Conservation (phyloP, 441 rosid genomes). For the Viola pubescens region DNA sequence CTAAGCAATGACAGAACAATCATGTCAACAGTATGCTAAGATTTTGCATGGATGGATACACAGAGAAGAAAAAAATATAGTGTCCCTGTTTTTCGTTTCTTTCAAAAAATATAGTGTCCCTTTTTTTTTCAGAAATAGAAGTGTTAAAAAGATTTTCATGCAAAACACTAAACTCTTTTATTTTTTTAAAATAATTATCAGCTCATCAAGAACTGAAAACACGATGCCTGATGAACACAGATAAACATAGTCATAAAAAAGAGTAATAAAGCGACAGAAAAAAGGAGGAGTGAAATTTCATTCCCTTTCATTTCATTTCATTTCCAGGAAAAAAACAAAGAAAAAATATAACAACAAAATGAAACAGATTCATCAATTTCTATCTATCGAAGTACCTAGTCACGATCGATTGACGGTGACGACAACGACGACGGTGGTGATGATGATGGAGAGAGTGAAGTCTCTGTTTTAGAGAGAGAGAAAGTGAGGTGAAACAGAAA, state of each 20-base stretch:
- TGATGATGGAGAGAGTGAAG: not conserved
- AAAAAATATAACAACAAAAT: not conserved
- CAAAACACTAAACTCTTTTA: not conserved
- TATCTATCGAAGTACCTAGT: constrained; percentile 12
- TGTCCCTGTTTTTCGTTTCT: too few species aligned
- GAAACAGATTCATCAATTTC: not conserved
- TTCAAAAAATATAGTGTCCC: too few species aligned
- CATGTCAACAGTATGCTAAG: not conserved
- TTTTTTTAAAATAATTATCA: not conserved
- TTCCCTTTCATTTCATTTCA: constrained; percentile 1
- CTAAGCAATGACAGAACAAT: not conserved
- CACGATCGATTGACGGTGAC: constrained; percentile 9
- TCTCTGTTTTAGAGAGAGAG: not conserved
- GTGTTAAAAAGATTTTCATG: too few species aligned
- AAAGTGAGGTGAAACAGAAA: not conserved
- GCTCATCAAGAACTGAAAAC: not conserved
- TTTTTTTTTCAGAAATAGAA: not conserved
- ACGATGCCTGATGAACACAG: not conserved
- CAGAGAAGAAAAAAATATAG: too few species aligned
- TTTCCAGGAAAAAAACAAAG: not conserved
- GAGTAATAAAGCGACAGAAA: not conserved
- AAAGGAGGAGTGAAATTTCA: not conserved
- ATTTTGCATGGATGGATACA: too few species aligned
- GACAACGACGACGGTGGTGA: not conserved
- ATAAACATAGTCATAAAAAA: not conserved